Evolutionary conservation across 768 basidiomycete genomes (phyloP).

Genomic region (Calocera viscosa): DNA sequence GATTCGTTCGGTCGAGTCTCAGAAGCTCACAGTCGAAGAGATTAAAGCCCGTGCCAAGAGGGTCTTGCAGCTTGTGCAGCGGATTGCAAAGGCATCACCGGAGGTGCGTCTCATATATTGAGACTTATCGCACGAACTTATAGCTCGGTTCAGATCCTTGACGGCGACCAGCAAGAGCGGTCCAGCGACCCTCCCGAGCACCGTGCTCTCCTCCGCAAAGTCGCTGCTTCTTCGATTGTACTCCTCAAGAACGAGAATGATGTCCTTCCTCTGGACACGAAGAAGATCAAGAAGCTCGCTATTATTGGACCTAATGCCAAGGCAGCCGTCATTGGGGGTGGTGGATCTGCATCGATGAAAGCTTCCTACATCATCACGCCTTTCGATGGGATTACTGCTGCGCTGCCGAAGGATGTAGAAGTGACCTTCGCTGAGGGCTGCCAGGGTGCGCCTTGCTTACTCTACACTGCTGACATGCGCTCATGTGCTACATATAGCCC

Average conservation of each 20-base stretch:
- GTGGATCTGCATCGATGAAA: conserved; percentile 61
- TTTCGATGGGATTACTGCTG: conserved; percentile 56
- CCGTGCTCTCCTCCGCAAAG: conserved; percentile 42
- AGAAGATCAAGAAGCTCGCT: conserved; percentile 51
- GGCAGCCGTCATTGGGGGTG: conserved; percentile 48
- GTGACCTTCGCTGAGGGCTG: conserved; percentile 59
- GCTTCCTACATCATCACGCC: conserved; percentile 66
- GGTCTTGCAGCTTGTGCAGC: conserved; percentile 30
- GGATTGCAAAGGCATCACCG: conserved; percentile 10
- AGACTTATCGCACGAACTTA: conserved; percentile 15
- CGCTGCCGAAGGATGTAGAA: conserved; percentile 40
- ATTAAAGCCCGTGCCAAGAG: conserved; percentile 22
- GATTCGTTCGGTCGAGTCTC: conserved; percentile 27
- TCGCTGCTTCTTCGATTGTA: conserved; percentile 61
- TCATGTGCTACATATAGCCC: conserved; percentile 30
- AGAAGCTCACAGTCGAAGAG: conserved; percentile 48
- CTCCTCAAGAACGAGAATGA: conserved; percentile 55
- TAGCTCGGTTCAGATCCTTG: conserved; percentile 41
- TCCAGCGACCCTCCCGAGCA: conserved; percentile 22
- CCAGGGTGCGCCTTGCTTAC: conserved; percentile 32
- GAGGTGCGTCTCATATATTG: conserved; percentile 38
- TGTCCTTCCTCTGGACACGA: conserved; percentile 42
- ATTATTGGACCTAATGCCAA: conserved; percentile 66
- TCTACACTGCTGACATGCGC: background rate
- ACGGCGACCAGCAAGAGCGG: conserved; percentile 27